phyloP scores from a whole-genome alignment of 768 basidiomycete species.

The Suillus americanus region DNA sequence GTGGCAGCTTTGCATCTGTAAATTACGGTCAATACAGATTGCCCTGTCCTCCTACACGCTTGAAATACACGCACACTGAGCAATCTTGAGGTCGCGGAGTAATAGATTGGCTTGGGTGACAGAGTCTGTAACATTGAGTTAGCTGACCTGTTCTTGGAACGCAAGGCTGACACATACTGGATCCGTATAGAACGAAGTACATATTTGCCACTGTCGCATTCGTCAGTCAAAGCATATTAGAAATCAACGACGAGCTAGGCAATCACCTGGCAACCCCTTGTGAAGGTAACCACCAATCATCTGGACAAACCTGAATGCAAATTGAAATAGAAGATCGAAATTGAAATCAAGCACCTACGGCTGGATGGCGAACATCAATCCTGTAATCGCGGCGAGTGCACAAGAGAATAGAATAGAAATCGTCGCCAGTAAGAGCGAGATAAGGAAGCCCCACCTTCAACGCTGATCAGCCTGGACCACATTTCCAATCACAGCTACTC shows the following conservation, averaged over 20 bases:
- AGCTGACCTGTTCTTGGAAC: neutral
- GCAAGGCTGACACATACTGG: conserved; percentile 30
- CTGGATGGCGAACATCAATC: conserved; percentile 44
- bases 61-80: conserved; percentile 30
- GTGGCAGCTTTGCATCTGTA: conserved; percentile 60
- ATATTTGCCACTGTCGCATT: conserved; percentile 27
- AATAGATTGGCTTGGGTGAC: conserved; percentile 45
- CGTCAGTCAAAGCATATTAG: neutral
- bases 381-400: conserved; percentile 45
- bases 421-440: conserved; percentile 41
- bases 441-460: conserved; percentile 47
- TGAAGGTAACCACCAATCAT: conserved; percentile 39
- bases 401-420: conserved; percentile 50
- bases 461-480: neutral
- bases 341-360: conserved; percentile 18
- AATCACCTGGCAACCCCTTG: conserved; percentile 24
- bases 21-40: neutral
- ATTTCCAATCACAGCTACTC: conserved; percentile 8
- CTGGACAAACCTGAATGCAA: conserved; percentile 40
- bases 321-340: neutral
- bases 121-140: conserved; percentile 31
- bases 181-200: conserved; percentile 44
- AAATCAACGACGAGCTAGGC: neutral
- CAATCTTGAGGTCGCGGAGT: conserved; percentile 49
- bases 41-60: neutral